Percentiles rank a stretch among this genome's conserved stretches.
Conservation (phyloP, 129 eudicot species). For the Tanacetum coccineum region DNA sequence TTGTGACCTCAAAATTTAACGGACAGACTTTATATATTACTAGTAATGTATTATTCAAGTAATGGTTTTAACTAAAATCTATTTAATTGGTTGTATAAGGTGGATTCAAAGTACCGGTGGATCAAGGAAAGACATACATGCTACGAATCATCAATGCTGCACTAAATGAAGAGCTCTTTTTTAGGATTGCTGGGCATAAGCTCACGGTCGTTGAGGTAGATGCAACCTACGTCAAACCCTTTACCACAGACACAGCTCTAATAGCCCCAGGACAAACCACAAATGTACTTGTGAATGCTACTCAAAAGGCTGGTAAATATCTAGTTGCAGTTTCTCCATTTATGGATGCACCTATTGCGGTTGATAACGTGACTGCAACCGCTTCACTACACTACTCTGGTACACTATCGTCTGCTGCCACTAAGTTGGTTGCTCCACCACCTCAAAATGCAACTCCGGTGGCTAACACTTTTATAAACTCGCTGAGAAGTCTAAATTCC, state of each 20-base stretch:
- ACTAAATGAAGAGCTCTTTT: slow-evolving; percentile 72
- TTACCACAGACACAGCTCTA: slow-evolving; percentile 48
- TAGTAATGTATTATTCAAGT: no score
- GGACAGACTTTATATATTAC: not conserved
- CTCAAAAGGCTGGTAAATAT: slow-evolving; percentile 45
- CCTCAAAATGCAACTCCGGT: slow-evolving; percentile 59
- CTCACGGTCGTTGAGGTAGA: slow-evolving; percentile 73
- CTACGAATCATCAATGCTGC: slow-evolving; percentile 68
- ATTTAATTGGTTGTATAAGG: slow-evolving; percentile 29
- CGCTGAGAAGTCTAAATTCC: slow-evolving; percentile 63
- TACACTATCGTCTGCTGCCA: slow-evolving; percentile 35
- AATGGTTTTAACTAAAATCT: not conserved
- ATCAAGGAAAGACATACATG: slow-evolving; percentile 58
- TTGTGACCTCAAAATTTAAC: not conserved
- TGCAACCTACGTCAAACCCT: slow-evolving; percentile 67
- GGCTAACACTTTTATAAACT: slow-evolving; percentile 41
- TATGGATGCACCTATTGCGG: slow-evolving; percentile 57
- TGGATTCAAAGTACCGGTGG: slow-evolving; percentile 52
- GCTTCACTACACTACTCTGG: slow-evolving; percentile 59
- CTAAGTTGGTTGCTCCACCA: slow-evolving; percentile 54
- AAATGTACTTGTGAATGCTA: slow-evolving; percentile 45
- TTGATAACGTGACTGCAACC: slow-evolving; percentile 65
- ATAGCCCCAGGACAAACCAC: slow-evolving; percentile 81
- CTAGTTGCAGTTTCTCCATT: slow-evolving; percentile 56
- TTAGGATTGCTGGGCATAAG: slow-evolving; percentile 61